Percentiles rank a stretch among this genome's conserved stretches.
These are phyloP conservation scores for Neurospora terricola DNA, from an alignment of 495 filamentous ascomycete species.

Conservation along the genomic window DNA sequence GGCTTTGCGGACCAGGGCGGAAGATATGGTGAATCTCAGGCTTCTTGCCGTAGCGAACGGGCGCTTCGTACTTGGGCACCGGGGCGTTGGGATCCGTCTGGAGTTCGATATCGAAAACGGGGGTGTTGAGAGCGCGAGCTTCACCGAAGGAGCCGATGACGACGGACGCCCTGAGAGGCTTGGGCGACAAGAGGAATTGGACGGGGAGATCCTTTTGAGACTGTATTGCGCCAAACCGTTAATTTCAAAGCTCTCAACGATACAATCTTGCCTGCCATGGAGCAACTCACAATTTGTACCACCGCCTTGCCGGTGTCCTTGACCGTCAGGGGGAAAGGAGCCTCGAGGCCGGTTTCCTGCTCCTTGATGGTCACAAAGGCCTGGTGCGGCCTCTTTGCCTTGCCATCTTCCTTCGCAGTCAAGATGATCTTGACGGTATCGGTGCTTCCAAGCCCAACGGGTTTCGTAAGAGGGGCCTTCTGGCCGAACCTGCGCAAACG, in stretches of 20 bases:
- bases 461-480: slow-evolving; percentile 50
- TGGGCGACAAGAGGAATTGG: slow-evolving; percentile 59
- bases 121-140: slow-evolving; percentile 56
- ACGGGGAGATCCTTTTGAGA: slow-evolving; percentile 81
- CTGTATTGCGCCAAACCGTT: slow-evolving; percentile 35
- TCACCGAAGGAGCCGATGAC: slow-evolving; percentile 81
- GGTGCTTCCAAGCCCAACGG: slow-evolving; percentile 52
- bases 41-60: slow-evolving; percentile 69
- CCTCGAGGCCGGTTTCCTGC: slow-evolving; percentile 62
- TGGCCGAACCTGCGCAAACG: slow-evolving; percentile 45
- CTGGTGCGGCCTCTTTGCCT: slow-evolving; percentile 79
- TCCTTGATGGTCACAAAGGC: slow-evolving; percentile 81
- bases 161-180: slow-evolving; percentile 64
- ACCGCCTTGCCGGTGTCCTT: slow-evolving; percentile 83
- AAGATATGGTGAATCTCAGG: slow-evolving; percentile 90
- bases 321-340: slow-evolving; percentile 75
- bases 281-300: slow-evolving; percentile 61
- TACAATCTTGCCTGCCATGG: not conserved
- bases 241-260: slow-evolving; percentile 3
- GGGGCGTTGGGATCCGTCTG: slow-evolving; percentile 48
- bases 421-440: slow-evolving; percentile 77
- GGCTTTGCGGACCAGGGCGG: slow-evolving; percentile 64
- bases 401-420: slow-evolving; percentile 68
- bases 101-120: slow-evolving; percentile 52
- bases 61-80: slow-evolving; percentile 50